Evolutionary conservation across 331 rosid species (phyloP), one percentile per base, ranked within the genome.

Genomic region (Dryas integrifolia): DNA sequence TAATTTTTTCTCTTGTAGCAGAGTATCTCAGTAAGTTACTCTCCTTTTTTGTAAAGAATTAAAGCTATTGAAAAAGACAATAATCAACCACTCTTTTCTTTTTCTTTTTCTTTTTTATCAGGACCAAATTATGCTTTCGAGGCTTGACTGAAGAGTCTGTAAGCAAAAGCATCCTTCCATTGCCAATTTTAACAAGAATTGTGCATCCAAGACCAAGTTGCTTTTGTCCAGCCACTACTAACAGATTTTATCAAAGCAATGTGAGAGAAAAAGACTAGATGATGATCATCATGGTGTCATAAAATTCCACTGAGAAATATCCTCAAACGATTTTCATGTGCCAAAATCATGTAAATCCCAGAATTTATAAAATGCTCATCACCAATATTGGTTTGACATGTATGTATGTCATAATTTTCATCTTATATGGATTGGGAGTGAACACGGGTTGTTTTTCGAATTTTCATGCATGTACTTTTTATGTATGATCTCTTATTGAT

Each of bases 1-100:
- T 35, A 30, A 35, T 1, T 30, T 30, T 30, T 30, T 30, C 35
- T 30, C 72, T 69, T 73, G 47, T 67, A 51, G 56, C 75, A 79
- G 70, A 41, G 61, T 75, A 67, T 85, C 84, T 82, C 81, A 75
- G 67, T 41, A 14, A 44, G 14, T 57, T 14, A 47, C 72, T 58
- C 48, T 51, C 55, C 24, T 63, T 38, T 41, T 51, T 46, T 50
- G n/a, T 43, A 6, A 18, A n/a, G 50, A 69, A 65, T 0, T 16
- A 48, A 62, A 38, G 35, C 18, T 15, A 50, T 13, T 47, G 50
- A 6, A 52, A 74, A 49, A 79, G 79, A 75, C 18, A 62, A 62
- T 30, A 2, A 1, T 30, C 24, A 35, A 38, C 12, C 52, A 18
- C 47, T 53, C 38, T 61, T 10, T 12, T 24, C 7, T 57, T 26